Percentiles rank a stretch among this genome's conserved stretches.
These are phyloP conservation scores for Fusarium multiceps DNA, from an alignment of 2,329 filamentous ascomycete genomes.

Conservation along the genomic window DNA sequence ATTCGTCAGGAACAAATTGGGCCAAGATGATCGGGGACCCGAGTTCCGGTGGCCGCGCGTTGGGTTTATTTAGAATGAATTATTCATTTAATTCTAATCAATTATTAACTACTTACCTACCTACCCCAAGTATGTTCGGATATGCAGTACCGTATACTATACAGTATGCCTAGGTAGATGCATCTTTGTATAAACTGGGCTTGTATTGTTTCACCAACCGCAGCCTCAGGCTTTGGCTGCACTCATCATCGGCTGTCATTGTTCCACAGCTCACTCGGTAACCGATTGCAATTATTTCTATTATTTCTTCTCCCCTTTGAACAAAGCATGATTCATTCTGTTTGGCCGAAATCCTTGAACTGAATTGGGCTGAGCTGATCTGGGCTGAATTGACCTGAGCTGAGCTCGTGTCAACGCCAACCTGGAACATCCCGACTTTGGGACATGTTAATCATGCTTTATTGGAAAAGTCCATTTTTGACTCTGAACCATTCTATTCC, in stretches of 20 bases:
- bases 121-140: background rate
- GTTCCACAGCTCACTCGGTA: conserved; percentile 13
- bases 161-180: background rate
- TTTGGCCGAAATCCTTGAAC: conserved; percentile 10
- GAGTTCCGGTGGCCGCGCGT: conserved; percentile 29
- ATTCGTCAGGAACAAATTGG: conserved; percentile 21
- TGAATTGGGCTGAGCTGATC: conserved; percentile 12
- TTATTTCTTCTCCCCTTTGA: conserved; percentile 1
- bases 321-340: conserved; percentile 15
- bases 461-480: conserved; percentile 11
- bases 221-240: conserved; percentile 29
- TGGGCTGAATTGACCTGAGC: conserved; percentile 13
- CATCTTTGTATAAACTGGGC: conserved; percentile 13
- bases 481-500: conserved; percentile 1
- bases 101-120: background rate
- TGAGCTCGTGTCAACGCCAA: conserved; percentile 16
- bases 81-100: background rate
- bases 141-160: background rate
- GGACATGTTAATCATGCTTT: conserved; percentile 30
- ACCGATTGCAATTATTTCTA: background rate
- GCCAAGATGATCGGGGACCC: conserved; percentile 25
- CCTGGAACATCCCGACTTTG: conserved; percentile 24
- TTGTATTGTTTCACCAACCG: conserved; percentile 38
- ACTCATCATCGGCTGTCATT: conserved; percentile 21
- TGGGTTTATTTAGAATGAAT: conserved; percentile 7